Evolutionary conservation across 1,139 yeast genomes (phyloP).

Genomic region (Yamadazyma sp.): DNA sequence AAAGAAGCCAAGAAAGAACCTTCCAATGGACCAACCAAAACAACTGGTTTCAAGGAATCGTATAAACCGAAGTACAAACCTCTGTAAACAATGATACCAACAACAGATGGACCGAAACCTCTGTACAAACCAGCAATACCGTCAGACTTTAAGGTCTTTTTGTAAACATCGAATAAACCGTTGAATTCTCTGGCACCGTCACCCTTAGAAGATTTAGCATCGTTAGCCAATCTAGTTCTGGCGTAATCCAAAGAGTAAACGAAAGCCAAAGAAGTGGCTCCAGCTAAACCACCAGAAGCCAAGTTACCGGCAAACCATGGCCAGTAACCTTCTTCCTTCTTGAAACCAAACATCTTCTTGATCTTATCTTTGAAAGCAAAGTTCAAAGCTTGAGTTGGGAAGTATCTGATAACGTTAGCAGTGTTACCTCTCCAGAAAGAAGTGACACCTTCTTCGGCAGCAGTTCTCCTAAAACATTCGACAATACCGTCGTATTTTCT

Average conservation of each 20-base stretch:
- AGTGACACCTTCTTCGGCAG: slow-evolving; percentile 51
- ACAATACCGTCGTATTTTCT: slow-evolving; percentile 50
- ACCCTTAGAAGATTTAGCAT: slow-evolving; percentile 52
- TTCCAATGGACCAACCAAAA: slow-evolving; percentile 55
- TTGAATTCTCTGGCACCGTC: slow-evolving; percentile 51
- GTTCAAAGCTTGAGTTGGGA: slow-evolving; percentile 57
- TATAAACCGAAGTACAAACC: slow-evolving; percentile 57
- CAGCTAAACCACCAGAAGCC: slow-evolving; percentile 58
- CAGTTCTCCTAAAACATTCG: slow-evolving; percentile 54
- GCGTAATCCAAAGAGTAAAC: slow-evolving; percentile 57
- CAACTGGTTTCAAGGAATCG: slow-evolving; percentile 56
- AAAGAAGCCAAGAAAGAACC: slow-evolving; percentile 56
- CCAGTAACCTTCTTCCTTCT: slow-evolving; percentile 52
- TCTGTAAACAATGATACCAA: slow-evolving; percentile 56
- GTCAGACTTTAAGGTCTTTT: slow-evolving; percentile 53
- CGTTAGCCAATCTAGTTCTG: slow-evolving; percentile 57
- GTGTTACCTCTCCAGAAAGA: slow-evolving; percentile 62
- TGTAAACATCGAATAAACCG: slow-evolving; percentile 55
- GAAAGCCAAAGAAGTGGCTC: slow-evolving; percentile 56
- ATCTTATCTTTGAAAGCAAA: slow-evolving; percentile 55
- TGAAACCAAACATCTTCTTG: slow-evolving; percentile 53
- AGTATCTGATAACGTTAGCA: slow-evolving; percentile 55
- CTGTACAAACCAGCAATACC: slow-evolving; percentile 60
- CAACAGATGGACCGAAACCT: slow-evolving; percentile 57
- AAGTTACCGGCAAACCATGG: slow-evolving; percentile 55